phyloP scores from a whole-genome alignment of 2,329 filamentous ascomycete genomes.

The Penicillium capsulatum region DNA sequence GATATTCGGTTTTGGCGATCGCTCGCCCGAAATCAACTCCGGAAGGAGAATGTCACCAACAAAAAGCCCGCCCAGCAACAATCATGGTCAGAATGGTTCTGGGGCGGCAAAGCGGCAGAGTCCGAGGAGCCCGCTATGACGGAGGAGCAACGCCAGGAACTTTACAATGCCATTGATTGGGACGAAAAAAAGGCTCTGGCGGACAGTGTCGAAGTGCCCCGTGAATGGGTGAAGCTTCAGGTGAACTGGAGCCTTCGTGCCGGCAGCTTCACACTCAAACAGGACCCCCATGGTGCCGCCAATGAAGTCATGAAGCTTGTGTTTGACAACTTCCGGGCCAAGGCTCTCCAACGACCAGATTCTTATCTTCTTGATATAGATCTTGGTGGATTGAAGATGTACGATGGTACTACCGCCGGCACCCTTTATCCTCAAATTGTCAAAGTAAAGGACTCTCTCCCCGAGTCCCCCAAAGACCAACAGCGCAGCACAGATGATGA shows the following conservation, averaged over 20 bases:
- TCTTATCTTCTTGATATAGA: slow-evolving; percentile 85
- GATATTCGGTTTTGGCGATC: slow-evolving; percentile 97
- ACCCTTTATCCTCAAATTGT: slow-evolving; percentile 94
- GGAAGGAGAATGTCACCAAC: slow-evolving; percentile 90
- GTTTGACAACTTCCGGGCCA: slow-evolving; percentile 91
- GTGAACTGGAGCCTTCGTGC: slow-evolving; percentile 90
- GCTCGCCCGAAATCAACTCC: slow-evolving; percentile 84
- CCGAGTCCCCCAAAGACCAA: slow-evolving; percentile 46
- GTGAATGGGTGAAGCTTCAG: slow-evolving; percentile 88
- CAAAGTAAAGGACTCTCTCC: slow-evolving; percentile 81
- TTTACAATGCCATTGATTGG: slow-evolving; percentile 97
- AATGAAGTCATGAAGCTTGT: slow-evolving; percentile 84
- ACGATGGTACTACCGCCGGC: slow-evolving; percentile 89
- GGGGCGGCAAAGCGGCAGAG: slow-evolving; percentile 72
- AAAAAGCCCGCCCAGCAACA: slow-evolving; percentile 69
- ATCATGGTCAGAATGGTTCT: slow-evolving; percentile 88
- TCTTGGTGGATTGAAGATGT: slow-evolving; percentile 86
- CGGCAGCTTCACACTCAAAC: slow-evolving; percentile 90
- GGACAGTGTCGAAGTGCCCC: slow-evolving; percentile 81
- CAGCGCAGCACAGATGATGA: slow-evolving; percentile 30
- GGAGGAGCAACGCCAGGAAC: slow-evolving; percentile 90
- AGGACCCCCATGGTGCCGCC: slow-evolving; percentile 71
- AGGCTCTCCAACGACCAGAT: slow-evolving; percentile 82
- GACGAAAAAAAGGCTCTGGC: slow-evolving; percentile 89
- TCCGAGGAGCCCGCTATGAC: slow-evolving; percentile 82